These are phyloP conservation scores for Calendula officinalis DNA, from an alignment of 129 eudicot genomes.

Conservation along the genomic window DNA sequence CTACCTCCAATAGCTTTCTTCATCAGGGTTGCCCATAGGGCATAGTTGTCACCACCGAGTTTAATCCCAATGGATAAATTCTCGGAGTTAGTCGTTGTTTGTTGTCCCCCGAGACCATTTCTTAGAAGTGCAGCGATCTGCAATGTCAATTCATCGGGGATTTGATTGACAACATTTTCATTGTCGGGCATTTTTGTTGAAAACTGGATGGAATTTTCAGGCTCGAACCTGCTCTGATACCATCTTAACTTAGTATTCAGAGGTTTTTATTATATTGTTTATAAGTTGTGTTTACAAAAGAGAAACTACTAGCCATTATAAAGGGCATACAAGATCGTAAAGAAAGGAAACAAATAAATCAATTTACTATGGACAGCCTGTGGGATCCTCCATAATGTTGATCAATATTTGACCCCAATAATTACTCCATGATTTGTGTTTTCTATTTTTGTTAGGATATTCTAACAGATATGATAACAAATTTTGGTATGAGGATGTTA, in stretches of 20 bases:
- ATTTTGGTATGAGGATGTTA: no score
- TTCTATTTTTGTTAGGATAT: background rate
- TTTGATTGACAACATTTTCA: slow-evolving; percentile 2
- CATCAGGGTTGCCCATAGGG: slow-evolving; percentile 10
- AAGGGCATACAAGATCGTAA: background rate
- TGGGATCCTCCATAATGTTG: slow-evolving; percentile 3
- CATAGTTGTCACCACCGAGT: background rate
- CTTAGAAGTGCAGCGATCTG: background rate
- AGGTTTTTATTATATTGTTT: background rate
- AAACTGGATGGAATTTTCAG: background rate
- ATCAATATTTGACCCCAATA: background rate
- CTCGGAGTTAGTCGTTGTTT: background rate
- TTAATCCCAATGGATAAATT: background rate
- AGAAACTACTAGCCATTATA: background rate
- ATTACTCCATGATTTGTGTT: slow-evolving; percentile 1
- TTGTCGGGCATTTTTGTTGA: background rate
- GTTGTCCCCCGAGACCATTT: slow-evolving; percentile 4
- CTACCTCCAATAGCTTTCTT: slow-evolving; percentile 9
- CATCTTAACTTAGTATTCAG: slow-evolving; percentile 6
- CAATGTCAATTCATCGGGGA: slow-evolving; percentile 9
- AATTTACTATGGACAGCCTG: background rate
- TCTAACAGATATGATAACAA: no score
- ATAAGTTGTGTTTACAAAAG: no score
- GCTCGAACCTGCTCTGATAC: slow-evolving; percentile 4
- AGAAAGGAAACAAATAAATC: background rate